Base-by-base conservation (phyloP, 225 moss, liverwort and hornwort genomes). In the Asterella californica region DNA sequence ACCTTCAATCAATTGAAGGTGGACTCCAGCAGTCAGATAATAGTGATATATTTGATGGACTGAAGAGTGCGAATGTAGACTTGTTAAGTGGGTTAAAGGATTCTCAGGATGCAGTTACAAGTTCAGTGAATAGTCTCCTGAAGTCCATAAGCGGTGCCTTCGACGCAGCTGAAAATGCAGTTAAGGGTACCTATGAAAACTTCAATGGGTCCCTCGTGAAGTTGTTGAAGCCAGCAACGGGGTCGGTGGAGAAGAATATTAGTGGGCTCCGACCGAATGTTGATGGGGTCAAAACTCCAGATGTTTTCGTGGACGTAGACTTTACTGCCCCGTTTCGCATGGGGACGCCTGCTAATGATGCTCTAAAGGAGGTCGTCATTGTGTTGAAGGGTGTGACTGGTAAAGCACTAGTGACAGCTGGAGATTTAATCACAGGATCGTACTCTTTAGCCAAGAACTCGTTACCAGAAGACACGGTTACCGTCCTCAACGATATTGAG, bases 311-410 rank as follows among this genome's bases (percentile, higher is more conserved):
- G 62, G 82, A 83, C 62, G 42, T 81, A 74, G 97, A 87, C 73
- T 81, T 91, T 27, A 86, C 88, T 24, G 88, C 90, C 69, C 81
- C 89, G 30, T 90, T 95, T 18, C 89, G 84, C 67, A 81, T 84
- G 72, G 94, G 93, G 53, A 89, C 95, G 30, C 84, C 99, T 83
- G 87, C 91, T 17, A 95, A 92, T 83, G 86, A 99, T 87, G 81
- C 90, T 81, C 88, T 99, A 42, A 93, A 89, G 77, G 95, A 90
- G 55, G 81, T 91, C 64, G 91, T 93, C 37, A 79, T 81, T 49
- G 83, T 85, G 74, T 92, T 93, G 80, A 90, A 90, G 79, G 83
- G 82, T 63, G 88, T 86, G 52, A 77, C 89, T 70, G 88, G 89
- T 54, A 80, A 88, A 79, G 88, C 73, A 25, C 80, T 93, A 67